A percentile compares a stretch with the other conserved stretches of the same genome.
Conservation (phyloP, 345 rosid species). For the Draba incana region DNA sequence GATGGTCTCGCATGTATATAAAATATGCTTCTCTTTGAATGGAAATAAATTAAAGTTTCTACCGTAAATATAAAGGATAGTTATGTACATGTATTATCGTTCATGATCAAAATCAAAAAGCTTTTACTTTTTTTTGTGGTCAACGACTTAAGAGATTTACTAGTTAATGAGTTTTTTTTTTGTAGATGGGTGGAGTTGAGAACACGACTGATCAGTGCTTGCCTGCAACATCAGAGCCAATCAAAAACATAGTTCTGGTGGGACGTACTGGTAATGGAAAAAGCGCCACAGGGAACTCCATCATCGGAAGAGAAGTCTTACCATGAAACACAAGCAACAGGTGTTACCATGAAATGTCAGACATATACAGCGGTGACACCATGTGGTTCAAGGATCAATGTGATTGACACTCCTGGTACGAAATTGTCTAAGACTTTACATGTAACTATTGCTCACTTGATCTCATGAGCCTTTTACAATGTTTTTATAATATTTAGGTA, state of each 20-base stretch:
- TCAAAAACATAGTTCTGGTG: neutral
- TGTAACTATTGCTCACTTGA: too few relatives aligned
- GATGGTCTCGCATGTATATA: too few relatives aligned
- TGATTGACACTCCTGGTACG: neutral
- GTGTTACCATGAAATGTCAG: conserved; percentile 68
- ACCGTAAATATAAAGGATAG: too few relatives aligned
- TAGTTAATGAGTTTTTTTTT: neutral
- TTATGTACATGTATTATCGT: too few relatives aligned
- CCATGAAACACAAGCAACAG: conserved; percentile 65
- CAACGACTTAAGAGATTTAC: too few relatives aligned
- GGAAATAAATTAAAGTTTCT: too few relatives aligned
- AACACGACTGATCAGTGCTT: neutral
- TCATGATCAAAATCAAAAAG: too few relatives aligned
- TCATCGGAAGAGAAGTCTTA: conserved; percentile 45
- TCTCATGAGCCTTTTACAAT: too few relatives aligned
- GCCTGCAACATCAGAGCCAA: neutral
- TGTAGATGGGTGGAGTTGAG: neutral
- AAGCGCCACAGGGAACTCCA: neutral
- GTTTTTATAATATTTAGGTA: too few relatives aligned
- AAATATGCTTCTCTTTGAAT: too few relatives aligned
- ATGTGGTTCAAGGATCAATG: neutral
- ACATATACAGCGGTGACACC: conserved; percentile 42
- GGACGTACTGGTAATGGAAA: neutral
- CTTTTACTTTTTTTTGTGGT: too few relatives aligned
- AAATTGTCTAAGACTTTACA: too few relatives aligned